Evolutionary conservation across 257 asterid species (phyloP).

Genomic region (Paraleonurus japonicus): DNA sequence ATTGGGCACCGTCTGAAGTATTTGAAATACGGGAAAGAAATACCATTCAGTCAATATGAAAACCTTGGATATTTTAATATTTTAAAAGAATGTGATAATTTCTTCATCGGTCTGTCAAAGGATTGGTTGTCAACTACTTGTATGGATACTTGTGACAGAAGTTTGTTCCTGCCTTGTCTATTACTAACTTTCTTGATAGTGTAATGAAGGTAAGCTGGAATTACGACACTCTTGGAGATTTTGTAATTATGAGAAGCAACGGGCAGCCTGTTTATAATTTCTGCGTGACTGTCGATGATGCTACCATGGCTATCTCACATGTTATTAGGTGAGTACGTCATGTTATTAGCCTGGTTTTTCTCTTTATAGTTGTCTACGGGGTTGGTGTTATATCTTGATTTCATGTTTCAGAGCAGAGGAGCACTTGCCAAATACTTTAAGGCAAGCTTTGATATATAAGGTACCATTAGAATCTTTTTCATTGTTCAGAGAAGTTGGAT

Average conservation of each 20-base stretch:
- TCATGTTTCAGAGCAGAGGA: constrained; percentile 86
- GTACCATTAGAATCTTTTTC: constrained; percentile 37
- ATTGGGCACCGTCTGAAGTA: too few relatives aligned
- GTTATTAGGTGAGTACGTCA: constrained; percentile 66
- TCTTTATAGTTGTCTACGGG: constrained; percentile 13
- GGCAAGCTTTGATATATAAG: constrained; percentile 93
- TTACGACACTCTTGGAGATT: constrained; percentile 91
- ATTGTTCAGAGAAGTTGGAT: constrained; percentile 20
- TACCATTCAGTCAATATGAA: too few relatives aligned
- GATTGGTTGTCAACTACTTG: constrained; percentile 16
- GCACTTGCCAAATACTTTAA: constrained; percentile 93
- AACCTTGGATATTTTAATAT: not conserved
- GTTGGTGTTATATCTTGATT: constrained; percentile 23
- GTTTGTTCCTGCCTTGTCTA: constrained; percentile 14
- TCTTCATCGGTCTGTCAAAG: not conserved
- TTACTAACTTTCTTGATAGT: constrained; percentile 56
- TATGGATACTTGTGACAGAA: not conserved
- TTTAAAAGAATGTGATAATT: not conserved
- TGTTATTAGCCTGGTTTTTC: constrained; percentile 7
- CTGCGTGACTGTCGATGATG: constrained; percentile 96
- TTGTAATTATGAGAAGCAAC: constrained; percentile 97
- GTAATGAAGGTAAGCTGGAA: constrained; percentile 86
- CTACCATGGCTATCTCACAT: constrained; percentile 96
- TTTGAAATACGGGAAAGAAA: too few relatives aligned
- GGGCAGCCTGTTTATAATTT: constrained; percentile 99